These are phyloP conservation scores for Pichia sp. DNA, from an alignment of 1,139 yeast species.

Conservation along the genomic window DNA sequence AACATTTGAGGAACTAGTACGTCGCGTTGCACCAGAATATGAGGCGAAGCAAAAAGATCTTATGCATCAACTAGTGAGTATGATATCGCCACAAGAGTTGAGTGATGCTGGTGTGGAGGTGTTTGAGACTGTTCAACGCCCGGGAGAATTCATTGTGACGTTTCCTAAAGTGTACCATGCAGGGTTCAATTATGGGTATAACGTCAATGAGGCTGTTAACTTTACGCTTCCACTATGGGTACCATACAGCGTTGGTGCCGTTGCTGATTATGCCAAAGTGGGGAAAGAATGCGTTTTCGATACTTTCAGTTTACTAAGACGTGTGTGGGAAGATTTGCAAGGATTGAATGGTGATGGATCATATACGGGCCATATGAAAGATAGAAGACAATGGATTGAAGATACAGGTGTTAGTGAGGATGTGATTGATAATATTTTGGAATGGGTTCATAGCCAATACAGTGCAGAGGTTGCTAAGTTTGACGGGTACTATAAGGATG, in stretches of 20 bases:
- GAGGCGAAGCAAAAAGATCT: conserved; percentile 84
- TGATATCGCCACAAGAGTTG: conserved; percentile 54
- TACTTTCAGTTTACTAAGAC: conserved; percentile 22
- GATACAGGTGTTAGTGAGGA: conserved; percentile 7
- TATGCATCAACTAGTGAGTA: conserved; percentile 77
- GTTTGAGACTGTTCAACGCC: conserved; percentile 69
- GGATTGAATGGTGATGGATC: too few species aligned
- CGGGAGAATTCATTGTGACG: conserved; percentile 72
- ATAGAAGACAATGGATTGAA: conserved; percentile 9
- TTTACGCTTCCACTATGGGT: conserved; percentile 69
- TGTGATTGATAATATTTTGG: conserved; percentile 1
- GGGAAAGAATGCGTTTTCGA: conserved; percentile 55
- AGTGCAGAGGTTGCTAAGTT: conserved; percentile 7
- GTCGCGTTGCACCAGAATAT: conserved; percentile 66
- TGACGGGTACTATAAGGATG: background rate
- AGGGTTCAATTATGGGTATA: conserved; percentile 73
- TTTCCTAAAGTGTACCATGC: conserved; percentile 77
- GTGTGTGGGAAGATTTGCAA: conserved; percentile 19
- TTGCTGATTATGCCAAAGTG: conserved; percentile 47
- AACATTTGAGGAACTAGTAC: conserved; percentile 48
- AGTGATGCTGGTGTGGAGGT: conserved; percentile 31
- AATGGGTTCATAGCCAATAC: conserved; percentile 10
- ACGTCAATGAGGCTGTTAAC: conserved; percentile 75
- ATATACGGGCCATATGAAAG: too few species aligned
- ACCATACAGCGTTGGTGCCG: conserved; percentile 52